Conservation (phyloP, 495 filamentous ascomycete species). For the Talaromyces liani region DNA sequence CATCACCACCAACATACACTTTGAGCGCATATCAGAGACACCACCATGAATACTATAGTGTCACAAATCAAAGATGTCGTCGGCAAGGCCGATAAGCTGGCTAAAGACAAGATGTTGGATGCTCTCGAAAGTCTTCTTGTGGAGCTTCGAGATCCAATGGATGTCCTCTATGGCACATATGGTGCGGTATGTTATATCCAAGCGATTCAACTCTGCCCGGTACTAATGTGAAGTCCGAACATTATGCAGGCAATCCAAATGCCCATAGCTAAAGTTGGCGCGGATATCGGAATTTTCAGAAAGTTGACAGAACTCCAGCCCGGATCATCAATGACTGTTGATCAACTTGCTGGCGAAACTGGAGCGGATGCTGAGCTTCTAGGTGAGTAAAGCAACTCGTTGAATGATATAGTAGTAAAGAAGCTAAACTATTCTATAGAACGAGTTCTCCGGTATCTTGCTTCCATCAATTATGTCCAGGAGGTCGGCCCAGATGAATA, state of each 20-base stretch:
- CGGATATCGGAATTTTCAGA: constrained; percentile 30
- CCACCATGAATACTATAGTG: constrained; percentile 23
- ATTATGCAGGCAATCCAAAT: constrained; percentile 8
- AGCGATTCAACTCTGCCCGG: background rate
- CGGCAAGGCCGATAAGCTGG: constrained; percentile 13
- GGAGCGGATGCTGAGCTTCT: constrained; percentile 22
- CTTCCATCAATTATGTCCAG: constrained; percentile 26
- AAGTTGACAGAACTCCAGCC: constrained; percentile 14
- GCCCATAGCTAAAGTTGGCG: constrained; percentile 20
- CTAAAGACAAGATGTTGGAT: constrained; percentile 15
- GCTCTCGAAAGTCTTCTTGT: constrained; percentile 13
- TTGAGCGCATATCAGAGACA: background rate
- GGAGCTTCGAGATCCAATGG: constrained; percentile 18
- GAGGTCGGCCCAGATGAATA: constrained; percentile 29
- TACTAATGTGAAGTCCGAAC: background rate
- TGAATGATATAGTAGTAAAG: background rate
- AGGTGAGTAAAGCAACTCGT: constrained; percentile 11
- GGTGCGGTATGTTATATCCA: constrained; percentile 12
- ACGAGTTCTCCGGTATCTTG: constrained; percentile 39
- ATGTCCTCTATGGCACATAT: constrained; percentile 13
- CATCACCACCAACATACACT: background rate
- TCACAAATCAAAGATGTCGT: constrained; percentile 18
- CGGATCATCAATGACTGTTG: constrained; percentile 17
- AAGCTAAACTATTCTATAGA: constrained; percentile 15
- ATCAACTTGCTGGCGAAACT: constrained; percentile 22